A percentile compares a stretch with the other conserved stretches of the same genome.
These are phyloP conservation scores for Pythium monospermum DNA, from an alignment of 352 stramenopile species.

Conservation along the genomic window DNA sequence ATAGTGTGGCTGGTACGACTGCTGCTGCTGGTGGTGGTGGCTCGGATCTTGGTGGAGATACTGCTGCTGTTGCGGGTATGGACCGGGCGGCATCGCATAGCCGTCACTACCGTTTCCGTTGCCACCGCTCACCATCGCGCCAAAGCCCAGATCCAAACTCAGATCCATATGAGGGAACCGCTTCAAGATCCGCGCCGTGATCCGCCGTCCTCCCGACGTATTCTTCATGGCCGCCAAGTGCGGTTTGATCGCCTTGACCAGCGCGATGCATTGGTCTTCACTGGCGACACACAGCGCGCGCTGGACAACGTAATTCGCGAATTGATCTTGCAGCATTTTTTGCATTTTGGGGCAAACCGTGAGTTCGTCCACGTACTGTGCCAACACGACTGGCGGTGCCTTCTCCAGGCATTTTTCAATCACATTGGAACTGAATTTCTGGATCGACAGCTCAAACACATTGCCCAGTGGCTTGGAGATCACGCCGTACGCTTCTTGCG, in stretches of 20 bases:
- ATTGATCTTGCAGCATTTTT: slow-evolving; percentile 96
- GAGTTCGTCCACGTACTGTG: slow-evolving; percentile 76
- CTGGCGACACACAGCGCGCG: slow-evolving; percentile 93
- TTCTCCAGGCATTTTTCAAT: slow-evolving; percentile 99
- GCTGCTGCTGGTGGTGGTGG: too few species aligned
- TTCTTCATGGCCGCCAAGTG: slow-evolving; percentile 94
- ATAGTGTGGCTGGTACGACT: slow-evolving; percentile 6
- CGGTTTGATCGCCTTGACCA: slow-evolving; percentile 95
- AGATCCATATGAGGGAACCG: slow-evolving; percentile 95
- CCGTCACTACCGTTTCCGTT: slow-evolving; percentile 11
- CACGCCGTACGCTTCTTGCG: slow-evolving; percentile 74
- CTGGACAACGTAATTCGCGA: slow-evolving; percentile 99
- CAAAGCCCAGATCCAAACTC: slow-evolving; percentile 57
- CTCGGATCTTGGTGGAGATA: too few species aligned
- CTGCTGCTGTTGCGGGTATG: too few species aligned
- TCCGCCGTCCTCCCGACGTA: slow-evolving; percentile 91
- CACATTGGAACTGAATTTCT: slow-evolving; percentile 99
- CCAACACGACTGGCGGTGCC: slow-evolving; percentile 68
- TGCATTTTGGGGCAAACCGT: slow-evolving; percentile 81
- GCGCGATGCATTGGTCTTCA: slow-evolving; percentile 90
- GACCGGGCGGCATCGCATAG: too few species aligned
- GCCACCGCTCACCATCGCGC: slow-evolving; percentile 19
- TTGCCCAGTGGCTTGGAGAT: slow-evolving; percentile 87
- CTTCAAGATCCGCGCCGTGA: slow-evolving; percentile 95
- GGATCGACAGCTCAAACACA: slow-evolving; percentile 94